phyloP scores from a whole-genome alignment of 768 basidiomycete species.

The Mycena crocata region DNA sequence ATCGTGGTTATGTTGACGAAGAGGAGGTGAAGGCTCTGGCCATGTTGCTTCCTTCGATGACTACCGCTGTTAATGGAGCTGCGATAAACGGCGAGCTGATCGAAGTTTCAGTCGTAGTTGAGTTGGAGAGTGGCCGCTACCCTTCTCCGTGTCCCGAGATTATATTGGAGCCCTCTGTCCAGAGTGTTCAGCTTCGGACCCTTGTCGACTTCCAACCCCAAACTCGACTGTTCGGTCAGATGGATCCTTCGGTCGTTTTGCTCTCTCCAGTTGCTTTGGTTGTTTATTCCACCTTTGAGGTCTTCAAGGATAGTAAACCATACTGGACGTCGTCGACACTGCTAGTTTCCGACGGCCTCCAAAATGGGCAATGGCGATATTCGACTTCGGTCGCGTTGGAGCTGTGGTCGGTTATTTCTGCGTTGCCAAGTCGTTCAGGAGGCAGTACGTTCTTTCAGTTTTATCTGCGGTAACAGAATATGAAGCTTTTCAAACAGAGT shows the following conservation, averaged over 20 bases:
- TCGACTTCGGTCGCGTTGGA: not conserved
- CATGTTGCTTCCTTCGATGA: not conserved
- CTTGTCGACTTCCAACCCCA: not conserved
- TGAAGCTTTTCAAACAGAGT: not conserved
- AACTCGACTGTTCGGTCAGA: not conserved
- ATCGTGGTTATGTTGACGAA: not conserved
- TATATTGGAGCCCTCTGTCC: not conserved
- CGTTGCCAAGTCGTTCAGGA: not conserved
- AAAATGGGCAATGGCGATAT: conserved; percentile 7
- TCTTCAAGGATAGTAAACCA: not conserved
- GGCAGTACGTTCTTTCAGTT: conserved; percentile 5
- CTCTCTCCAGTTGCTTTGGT: not conserved
- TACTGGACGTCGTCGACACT: not conserved
- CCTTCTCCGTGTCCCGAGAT: not conserved
- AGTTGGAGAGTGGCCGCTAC: not conserved
- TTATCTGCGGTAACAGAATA: not conserved
- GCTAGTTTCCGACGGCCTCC: conserved; percentile 8
- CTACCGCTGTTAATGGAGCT: not conserved
- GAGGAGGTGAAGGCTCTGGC: not conserved
- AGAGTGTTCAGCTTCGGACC: not conserved
- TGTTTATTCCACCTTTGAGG: not conserved
- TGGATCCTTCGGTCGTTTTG: conserved; percentile 13
- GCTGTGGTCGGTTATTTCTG: not conserved
- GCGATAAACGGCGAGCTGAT: not conserved
- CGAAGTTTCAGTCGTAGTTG: not conserved